These are phyloP conservation scores for Dryas integrifolia DNA, from an alignment of 331 rosid species.

Conservation along the genomic window DNA sequence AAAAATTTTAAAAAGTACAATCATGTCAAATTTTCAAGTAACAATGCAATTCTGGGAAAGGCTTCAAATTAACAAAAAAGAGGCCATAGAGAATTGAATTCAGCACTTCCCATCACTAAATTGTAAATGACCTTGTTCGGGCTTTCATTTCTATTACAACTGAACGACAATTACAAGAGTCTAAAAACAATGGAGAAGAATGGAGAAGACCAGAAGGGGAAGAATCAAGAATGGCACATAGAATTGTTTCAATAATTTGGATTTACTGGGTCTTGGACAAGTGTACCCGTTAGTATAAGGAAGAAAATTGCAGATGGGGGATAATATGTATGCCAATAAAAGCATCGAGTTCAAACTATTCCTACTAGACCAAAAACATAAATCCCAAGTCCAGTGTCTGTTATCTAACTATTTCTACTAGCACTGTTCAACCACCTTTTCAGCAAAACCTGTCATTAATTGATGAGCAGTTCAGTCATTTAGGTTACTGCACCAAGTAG, in stretches of 20 bases:
- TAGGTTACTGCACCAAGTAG: constrained; percentile 56
- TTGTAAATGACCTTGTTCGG: too few relatives aligned
- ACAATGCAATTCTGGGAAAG: too few relatives aligned
- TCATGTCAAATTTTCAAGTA: too few relatives aligned
- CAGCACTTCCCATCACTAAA: too few relatives aligned
- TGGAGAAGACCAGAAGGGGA: too few relatives aligned
- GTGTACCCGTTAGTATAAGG: background rate
- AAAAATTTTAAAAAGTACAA: too few relatives aligned
- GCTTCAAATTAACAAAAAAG: too few relatives aligned
- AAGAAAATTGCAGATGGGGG: too few relatives aligned
- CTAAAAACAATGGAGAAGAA: background rate
- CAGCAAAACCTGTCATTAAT: background rate
- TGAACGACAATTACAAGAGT: background rate
- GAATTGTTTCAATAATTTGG: background rate
- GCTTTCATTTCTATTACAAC: background rate
- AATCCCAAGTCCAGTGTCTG: background rate
- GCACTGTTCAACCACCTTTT: background rate
- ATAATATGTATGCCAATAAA: background rate
- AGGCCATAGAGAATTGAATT: too few relatives aligned
- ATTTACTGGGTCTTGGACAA: too few relatives aligned
- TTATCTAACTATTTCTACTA: background rate
- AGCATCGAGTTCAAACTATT: background rate
- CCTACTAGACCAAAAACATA: background rate
- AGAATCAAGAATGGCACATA: background rate
- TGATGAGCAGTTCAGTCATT: constrained; percentile 28